Conservation (phyloP, 176 grass and related monocot genomes). For the Thalia dealbata region DNA sequence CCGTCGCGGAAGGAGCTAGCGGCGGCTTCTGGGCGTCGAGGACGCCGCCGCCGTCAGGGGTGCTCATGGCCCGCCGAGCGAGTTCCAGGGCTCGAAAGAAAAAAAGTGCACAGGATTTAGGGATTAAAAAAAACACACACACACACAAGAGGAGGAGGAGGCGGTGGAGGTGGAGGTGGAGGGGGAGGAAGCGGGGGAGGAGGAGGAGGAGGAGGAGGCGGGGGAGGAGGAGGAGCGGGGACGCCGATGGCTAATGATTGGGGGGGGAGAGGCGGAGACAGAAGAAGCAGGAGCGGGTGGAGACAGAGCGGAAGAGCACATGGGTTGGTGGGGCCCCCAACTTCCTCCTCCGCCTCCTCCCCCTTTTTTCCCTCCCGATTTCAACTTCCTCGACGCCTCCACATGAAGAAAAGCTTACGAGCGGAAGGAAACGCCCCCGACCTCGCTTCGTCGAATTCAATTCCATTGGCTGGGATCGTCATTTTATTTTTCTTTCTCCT, state of each 20-base stretch:
- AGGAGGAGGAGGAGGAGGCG: not conserved
- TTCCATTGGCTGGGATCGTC: not conserved
- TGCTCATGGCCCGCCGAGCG: constrained; percentile 6
- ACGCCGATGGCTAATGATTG: not conserved
- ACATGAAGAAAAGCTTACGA: not conserved
- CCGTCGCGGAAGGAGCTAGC: not conserved
- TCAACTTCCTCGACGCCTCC: not conserved
- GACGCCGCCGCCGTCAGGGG: constrained; percentile 3
- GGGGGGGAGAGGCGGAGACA: not conserved
- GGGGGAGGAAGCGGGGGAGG: no score
- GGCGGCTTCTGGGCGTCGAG: constrained; percentile 8
- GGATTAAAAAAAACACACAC: not conserved
- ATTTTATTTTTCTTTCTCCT: no score
- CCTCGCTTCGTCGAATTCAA: not conserved
- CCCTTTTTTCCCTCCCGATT: not conserved
- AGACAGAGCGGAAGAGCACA: constrained; percentile 21
- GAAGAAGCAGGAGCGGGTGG: constrained; percentile 16
- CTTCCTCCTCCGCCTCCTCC: not conserved
- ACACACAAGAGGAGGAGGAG: no score
- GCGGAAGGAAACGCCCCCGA: not conserved
- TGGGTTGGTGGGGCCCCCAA: not conserved
- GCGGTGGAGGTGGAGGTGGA: not conserved
- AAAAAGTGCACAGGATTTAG: not conserved
- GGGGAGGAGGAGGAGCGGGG: not conserved
- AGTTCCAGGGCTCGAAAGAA: not conserved